These are phyloP conservation scores for Meira nashicola DNA, from an alignment of 1,284 basidiomycete species.

Conservation along the genomic window DNA sequence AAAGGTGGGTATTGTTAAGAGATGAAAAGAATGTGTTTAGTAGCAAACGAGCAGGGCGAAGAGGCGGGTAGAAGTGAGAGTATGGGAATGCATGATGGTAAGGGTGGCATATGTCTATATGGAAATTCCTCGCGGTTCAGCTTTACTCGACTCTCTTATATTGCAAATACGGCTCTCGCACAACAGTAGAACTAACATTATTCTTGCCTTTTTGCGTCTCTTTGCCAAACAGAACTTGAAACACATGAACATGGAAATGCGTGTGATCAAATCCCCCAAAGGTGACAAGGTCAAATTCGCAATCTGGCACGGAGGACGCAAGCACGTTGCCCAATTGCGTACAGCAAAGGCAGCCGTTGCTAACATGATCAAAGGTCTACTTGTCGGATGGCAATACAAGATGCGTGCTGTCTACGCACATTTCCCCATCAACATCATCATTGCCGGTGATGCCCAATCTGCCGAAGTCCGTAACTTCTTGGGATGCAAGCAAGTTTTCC, in stretches of 20 bases:
- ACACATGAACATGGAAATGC: constrained; percentile 54
- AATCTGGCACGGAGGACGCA: constrained; percentile 96
- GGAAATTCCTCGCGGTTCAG: too few species aligned
- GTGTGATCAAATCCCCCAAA: constrained; percentile 56
- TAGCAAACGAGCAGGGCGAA: not conserved
- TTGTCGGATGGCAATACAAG: constrained; percentile 70
- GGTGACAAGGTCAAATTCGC: constrained; percentile 77
- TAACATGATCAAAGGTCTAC: constrained; percentile 85
- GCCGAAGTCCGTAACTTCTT: constrained; percentile 98
- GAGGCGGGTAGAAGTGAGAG: not conserved
- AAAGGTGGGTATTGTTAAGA: constrained; percentile 39
- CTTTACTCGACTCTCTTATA: too few species aligned
- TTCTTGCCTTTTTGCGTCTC: not conserved
- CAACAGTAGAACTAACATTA: too few species aligned
- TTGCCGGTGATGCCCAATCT: constrained; percentile 70
- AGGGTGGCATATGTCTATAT: too few species aligned
- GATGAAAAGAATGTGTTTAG: not conserved
- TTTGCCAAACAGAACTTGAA: constrained; percentile 42
- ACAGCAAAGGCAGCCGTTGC: constrained; percentile 90
- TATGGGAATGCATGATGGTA: not conserved
- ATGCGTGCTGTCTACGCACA: constrained; percentile 84
- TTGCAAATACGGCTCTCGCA: too few species aligned
- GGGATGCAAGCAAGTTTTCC: constrained; percentile 84
- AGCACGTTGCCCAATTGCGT: constrained; percentile 96
- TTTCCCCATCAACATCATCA: constrained; percentile 99